Conservation (phyloP, 2,329 filamentous ascomycete genomes). For the Plectosphaerella plurivora region DNA sequence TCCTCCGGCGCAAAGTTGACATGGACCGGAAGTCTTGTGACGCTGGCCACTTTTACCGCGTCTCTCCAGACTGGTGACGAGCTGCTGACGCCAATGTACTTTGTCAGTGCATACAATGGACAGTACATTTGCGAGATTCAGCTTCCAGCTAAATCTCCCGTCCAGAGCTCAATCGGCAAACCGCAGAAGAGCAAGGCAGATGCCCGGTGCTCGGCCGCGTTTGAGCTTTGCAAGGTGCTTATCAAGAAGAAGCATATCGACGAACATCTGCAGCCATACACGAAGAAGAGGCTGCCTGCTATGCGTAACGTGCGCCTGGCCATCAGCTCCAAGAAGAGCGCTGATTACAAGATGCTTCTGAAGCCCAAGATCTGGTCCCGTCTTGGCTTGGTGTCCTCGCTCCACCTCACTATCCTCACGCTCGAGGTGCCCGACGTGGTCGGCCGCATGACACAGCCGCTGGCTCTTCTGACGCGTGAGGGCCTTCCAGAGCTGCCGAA, state of each 20-base stretch:
- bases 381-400: slow-evolving; percentile 35
- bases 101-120: slow-evolving; percentile 49
- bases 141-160: slow-evolving; percentile 69
- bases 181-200: slow-evolving; percentile 65
- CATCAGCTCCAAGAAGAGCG: slow-evolving; percentile 71
- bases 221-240: slow-evolving; percentile 71
- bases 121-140: slow-evolving; percentile 74
- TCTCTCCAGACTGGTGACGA: slow-evolving; percentile 48
- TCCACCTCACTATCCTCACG: slow-evolving; percentile 60
- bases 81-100: slow-evolving; percentile 49
- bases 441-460: slow-evolving; percentile 52
- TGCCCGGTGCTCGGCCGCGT: slow-evolving; percentile 87
- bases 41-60: slow-evolving; percentile 70
- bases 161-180: slow-evolving; percentile 61
- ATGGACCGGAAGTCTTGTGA: slow-evolving; percentile 66
- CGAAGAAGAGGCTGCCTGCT: slow-evolving; percentile 64
- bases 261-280: slow-evolving; percentile 67
- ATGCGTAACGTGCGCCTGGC: slow-evolving; percentile 88
- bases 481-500: slow-evolving; percentile 58
- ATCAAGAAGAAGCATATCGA: slow-evolving; percentile 65
- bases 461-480: slow-evolving; percentile 68
- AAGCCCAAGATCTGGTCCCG: slow-evolving; percentile 73
- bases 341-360: slow-evolving; percentile 69
- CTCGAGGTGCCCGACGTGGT: slow-evolving; percentile 54
- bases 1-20: slow-evolving; percentile 74